Evolutionary conservation across 768 basidiomycete species (phyloP).

Genomic region (Epithele typhae): DNA sequence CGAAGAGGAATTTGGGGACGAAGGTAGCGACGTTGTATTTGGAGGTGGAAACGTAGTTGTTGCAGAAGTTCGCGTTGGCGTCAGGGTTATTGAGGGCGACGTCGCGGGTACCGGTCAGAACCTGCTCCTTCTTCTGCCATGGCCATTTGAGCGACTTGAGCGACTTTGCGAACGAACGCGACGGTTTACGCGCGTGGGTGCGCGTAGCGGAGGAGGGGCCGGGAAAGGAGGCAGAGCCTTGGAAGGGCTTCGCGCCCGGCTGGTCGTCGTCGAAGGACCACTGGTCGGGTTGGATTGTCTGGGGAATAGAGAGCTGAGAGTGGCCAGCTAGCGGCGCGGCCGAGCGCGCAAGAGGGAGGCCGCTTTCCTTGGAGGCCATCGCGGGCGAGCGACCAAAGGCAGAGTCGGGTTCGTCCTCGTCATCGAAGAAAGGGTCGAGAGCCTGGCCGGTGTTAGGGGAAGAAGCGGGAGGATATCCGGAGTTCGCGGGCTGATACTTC

Average conservation of each 20-base stretch:
- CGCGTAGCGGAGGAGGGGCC: slow-evolving; percentile 30
- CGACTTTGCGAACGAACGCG: slow-evolving; percentile 4
- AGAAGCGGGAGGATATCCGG: slow-evolving; percentile 57
- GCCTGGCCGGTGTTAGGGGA: slow-evolving; percentile 18
- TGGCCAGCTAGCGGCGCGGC: slow-evolving; percentile 48
- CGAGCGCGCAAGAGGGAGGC: slow-evolving; percentile 50
- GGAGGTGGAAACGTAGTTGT: slow-evolving; percentile 89
- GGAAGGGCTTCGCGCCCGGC: slow-evolving; percentile 23
- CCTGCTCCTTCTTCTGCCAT: slow-evolving; percentile 70
- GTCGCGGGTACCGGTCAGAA: slow-evolving; percentile 68
- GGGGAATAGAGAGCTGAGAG: slow-evolving; percentile 42
- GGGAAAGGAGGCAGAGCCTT: slow-evolving; percentile 34
- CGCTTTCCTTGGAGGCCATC: slow-evolving; percentile 43
- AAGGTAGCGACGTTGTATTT: slow-evolving; percentile 91
- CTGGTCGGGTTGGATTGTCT: slow-evolving; percentile 51
- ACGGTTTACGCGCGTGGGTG: slow-evolving; percentile 10
- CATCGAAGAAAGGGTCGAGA: slow-evolving; percentile 88
- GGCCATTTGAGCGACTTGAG: slow-evolving; percentile 65
- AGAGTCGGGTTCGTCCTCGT: slow-evolving; percentile 68
- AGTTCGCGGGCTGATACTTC: slow-evolving; percentile 46
- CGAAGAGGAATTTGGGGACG: slow-evolving; percentile 87
- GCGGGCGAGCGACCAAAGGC: slow-evolving; percentile 51
- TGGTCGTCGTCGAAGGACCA: slow-evolving; percentile 73
- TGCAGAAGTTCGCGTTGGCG: slow-evolving; percentile 62
- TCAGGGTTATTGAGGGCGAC: slow-evolving; percentile 76